phyloP scores from a whole-genome alignment of 2,329 filamentous ascomycete genomes.

The Cordyceps tenuipes region DNA sequence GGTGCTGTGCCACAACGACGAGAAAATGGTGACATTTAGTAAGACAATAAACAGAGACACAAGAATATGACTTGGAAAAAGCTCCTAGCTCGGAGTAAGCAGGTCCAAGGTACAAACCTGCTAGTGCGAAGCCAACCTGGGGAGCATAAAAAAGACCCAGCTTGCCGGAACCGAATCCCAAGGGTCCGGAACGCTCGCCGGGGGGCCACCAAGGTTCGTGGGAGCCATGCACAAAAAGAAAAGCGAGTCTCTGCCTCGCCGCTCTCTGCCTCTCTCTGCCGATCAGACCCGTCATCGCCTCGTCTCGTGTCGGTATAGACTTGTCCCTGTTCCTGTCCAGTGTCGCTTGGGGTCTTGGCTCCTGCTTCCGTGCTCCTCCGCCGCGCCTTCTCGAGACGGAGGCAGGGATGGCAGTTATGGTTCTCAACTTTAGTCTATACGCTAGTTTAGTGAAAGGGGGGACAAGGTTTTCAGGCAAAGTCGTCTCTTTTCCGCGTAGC shows the following conservation, averaged over 20 bases:
- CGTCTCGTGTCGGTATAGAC: neutral
- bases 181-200: neutral
- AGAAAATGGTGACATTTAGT: too few species aligned
- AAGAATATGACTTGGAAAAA: neutral
- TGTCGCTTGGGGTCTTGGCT: neutral
- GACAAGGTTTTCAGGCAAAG: neutral
- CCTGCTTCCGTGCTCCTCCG: neutral
- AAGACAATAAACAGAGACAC: neutral
- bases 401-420: neutral
- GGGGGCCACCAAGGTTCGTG: neutral
- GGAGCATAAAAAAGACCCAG: neutral
- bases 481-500: neutral
- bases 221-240: too few species aligned
- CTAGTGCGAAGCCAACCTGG: constrained; percentile 2
- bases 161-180: constrained; percentile 8
- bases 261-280: neutral
- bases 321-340: neutral
- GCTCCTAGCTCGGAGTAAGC: neutral
- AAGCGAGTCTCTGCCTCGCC: neutral
- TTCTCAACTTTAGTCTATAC: neutral
- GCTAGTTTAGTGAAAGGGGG: neutral
- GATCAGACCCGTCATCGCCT: neutral
- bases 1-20: too few species aligned
- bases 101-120: neutral
- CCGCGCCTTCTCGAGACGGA: neutral